phyloP scores from a whole-genome alignment of 2,329 filamentous ascomycete genomes.

The Colletotrichum godetiae region DNA sequence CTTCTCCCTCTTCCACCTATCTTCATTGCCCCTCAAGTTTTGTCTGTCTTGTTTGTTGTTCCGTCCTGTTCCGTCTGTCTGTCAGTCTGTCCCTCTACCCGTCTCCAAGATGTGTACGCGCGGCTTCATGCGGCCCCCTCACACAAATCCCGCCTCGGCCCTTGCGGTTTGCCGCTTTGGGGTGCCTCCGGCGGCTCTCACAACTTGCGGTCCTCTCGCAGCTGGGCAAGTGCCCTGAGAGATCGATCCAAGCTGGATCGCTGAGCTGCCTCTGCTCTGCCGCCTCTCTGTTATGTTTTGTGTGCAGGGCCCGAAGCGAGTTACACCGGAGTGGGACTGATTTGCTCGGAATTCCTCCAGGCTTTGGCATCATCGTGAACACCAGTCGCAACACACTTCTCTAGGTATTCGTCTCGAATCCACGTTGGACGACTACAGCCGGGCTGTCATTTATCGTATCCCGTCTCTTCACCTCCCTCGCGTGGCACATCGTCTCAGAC shows the following conservation, averaged over 20 bases:
- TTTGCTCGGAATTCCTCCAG: slow-evolving; percentile 1
- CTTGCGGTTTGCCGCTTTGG: slow-evolving; percentile 21
- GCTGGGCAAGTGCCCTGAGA: slow-evolving; percentile 21
- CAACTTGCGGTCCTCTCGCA: background rate
- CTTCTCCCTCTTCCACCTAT: background rate
- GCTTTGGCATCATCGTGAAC: background rate
- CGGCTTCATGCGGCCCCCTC: slow-evolving; percentile 1
- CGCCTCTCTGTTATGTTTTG: background rate
- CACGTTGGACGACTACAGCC: background rate
- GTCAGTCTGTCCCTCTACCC: background rate
- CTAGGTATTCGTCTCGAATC: background rate
- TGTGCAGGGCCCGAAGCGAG: background rate
- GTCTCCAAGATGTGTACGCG: slow-evolving; percentile 5
- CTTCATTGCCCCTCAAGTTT: background rate
- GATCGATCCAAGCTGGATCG: slow-evolving; percentile 18
- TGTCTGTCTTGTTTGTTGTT: background rate
- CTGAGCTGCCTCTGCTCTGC: background rate
- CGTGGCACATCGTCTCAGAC: background rate
- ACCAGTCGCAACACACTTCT: background rate
- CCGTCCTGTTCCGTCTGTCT: background rate
- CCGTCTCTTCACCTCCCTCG: background rate
- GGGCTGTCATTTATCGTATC: background rate
- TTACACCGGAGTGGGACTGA: slow-evolving; percentile 2
- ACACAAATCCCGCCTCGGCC: slow-evolving; percentile 5
- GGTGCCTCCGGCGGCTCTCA: slow-evolving; percentile 7